Evolutionary conservation across 306 rosid species (phyloP), one percentile per base, ranked within the genome.

Genomic region (Albizia julibrissin): DNA sequence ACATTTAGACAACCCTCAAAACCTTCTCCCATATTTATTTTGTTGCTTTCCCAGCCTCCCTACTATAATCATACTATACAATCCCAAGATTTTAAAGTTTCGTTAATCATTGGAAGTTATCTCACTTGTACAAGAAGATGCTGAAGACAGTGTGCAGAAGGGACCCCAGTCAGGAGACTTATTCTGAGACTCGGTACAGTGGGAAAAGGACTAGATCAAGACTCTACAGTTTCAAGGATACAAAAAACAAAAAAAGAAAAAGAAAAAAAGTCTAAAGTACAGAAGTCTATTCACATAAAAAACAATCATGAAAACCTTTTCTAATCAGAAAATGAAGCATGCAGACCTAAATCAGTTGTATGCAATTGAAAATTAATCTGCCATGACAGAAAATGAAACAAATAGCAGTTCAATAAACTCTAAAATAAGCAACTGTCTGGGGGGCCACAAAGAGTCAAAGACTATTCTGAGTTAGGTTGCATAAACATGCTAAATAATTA

Each of bases 161-260:
- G 16, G 29, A n/a, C 40, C 31, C 56, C 72, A 42, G 9, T 40
- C 22, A 75, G 49, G 24, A 37, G 59, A 75, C 22, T 76, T 47
- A 62, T 69, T 61, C 50, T 39, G 67, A 80, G 14, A 11, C 49
- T 46, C 40, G 47, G 37, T 58, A 33, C 34, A 24, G 44, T 67
- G 85, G 65, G 31, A 66, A 68, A 46, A 75, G 40, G 37, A 24
- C 46, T 43, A 82, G 74, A 59, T 77, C 56, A 12, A 69, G 29
- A 58, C 78, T 24, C 78, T 24, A 50, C 3, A 33, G 39, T 34
- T 70, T 47, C 33, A 43, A 15, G 37, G 59, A 43, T 16, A 18
- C 49, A 44, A 11, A 44, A 44, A 49, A 54, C 59, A 65, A 10
- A 11, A 26, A 13, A 24, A 37, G 8, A 37, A 37, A 37, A 37